These are phyloP conservation scores for Dryadomyces sulphureus DNA, from an alignment of 2,329 filamentous ascomycete species.

Conservation along the genomic window DNA sequence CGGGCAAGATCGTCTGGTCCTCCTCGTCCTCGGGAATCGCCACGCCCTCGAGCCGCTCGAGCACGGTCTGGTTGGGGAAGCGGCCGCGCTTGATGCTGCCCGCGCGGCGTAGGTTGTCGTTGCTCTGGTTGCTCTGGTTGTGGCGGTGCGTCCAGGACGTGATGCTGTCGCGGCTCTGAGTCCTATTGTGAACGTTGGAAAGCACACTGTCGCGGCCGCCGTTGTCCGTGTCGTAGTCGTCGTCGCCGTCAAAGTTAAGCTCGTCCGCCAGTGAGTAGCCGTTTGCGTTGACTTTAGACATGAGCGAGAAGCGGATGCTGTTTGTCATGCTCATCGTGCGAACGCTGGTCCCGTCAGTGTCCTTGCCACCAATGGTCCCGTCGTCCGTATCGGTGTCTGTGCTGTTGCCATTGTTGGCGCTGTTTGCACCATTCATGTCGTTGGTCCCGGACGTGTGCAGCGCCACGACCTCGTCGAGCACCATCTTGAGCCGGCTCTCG, in stretches of 20 bases:
- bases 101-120: slow-evolving; percentile 40
- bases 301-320: slow-evolving; percentile 55
- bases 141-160: slow-evolving; percentile 34
- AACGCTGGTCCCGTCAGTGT: slow-evolving; percentile 59
- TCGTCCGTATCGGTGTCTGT: slow-evolving; percentile 48
- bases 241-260: slow-evolving; percentile 72
- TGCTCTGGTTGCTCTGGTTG: slow-evolving; percentile 41
- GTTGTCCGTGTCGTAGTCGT: slow-evolving; percentile 54
- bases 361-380: slow-evolving; percentile 27
- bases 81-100: slow-evolving; percentile 39
- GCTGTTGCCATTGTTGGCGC: slow-evolving; percentile 32
- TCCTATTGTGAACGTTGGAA: slow-evolving; percentile 36
- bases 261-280: slow-evolving; percentile 81
- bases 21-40: slow-evolving; percentile 35
- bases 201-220: slow-evolving; percentile 51
- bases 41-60: slow-evolving; percentile 39
- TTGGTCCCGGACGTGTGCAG: slow-evolving; percentile 42
- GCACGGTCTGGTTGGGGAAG: slow-evolving; percentile 36
- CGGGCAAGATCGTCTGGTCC: slow-evolving; percentile 11
- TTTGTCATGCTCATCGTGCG: slow-evolving; percentile 59
- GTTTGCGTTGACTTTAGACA: slow-evolving; percentile 29
- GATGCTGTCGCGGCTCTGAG: slow-evolving; percentile 42
- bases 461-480: slow-evolving; percentile 74
- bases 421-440: slow-evolving; percentile 14
- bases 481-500: slow-evolving; percentile 67